Conservation (phyloP, 2,329 filamentous ascomycete genomes). For the Colletotrichum destructivum region DNA sequence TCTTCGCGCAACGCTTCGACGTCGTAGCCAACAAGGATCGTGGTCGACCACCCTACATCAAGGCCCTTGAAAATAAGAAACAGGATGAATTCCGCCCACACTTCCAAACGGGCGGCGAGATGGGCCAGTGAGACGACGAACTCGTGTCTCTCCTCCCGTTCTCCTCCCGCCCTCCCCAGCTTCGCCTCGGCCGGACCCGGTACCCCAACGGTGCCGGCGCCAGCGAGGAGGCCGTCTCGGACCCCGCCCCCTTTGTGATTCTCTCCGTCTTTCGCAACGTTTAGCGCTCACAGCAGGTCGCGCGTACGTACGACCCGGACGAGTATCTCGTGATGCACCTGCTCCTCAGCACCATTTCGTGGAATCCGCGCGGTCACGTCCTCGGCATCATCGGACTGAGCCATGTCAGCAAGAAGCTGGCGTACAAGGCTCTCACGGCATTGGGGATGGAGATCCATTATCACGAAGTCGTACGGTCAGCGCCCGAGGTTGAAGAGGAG, state of each 20-base stretch:
- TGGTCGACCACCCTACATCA: no score
- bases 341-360: constrained; percentile 60
- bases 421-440: constrained; percentile 58
- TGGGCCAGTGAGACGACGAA: constrained; percentile 73
- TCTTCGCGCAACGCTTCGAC: no score
- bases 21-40: no score
- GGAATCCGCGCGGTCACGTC: constrained; percentile 62
- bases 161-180: constrained; percentile 68
- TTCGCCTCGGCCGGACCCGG: constrained; percentile 71
- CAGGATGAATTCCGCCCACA: constrained; percentile 62
- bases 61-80: no score
- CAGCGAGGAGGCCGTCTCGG: constrained; percentile 60
- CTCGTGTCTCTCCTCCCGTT: no score
- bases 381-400: constrained; percentile 70
- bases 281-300: constrained; percentile 58
- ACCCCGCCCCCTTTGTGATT: constrained; percentile 59
- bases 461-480: constrained; percentile 57
- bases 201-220: constrained; percentile 61
- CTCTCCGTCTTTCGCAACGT: constrained; percentile 66
- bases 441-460: constrained; percentile 71
- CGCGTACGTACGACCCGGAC: constrained; percentile 57
- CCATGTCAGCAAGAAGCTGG: constrained; percentile 61
- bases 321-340: constrained; percentile 61
- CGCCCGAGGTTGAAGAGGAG: constrained; percentile 48
- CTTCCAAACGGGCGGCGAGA: constrained; percentile 74